Conservation (phyloP, 2,329 filamentous ascomycete genomes). For the Neonectria coccinea region DNA sequence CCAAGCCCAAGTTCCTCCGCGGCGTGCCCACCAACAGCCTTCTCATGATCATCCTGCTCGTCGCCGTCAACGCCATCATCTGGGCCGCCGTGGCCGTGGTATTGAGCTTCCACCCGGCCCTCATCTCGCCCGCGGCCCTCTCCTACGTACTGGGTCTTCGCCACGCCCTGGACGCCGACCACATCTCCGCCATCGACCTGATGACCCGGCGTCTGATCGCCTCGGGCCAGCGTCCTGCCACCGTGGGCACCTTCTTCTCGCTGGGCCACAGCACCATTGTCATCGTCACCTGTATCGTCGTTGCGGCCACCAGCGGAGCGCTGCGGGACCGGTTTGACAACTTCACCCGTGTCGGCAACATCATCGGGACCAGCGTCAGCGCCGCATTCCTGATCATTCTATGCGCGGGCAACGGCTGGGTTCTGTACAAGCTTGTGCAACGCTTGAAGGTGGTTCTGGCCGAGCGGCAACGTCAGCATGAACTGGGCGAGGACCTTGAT, state of each 20-base stretch:
- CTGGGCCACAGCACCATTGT: conserved; percentile 95
- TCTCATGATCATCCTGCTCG: conserved; percentile 63
- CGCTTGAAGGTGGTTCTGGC: conserved; percentile 73
- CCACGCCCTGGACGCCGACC: conserved; percentile 98
- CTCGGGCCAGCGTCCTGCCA: conserved; percentile 85
- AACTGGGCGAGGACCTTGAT: conserved; percentile 39
- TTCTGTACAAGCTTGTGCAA: conserved; percentile 80
- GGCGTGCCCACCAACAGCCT: conserved; percentile 53
- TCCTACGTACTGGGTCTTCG: conserved; percentile 90
- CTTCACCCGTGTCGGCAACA: conserved; percentile 84
- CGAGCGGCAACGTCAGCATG: conserved; percentile 38
- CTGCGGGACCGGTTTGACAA: conserved; percentile 83
- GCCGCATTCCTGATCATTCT: conserved; percentile 85
- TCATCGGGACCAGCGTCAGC: conserved; percentile 89
- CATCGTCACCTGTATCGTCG: conserved; percentile 87
- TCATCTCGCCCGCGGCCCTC: conserved; percentile 84
- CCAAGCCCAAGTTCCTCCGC: conserved; percentile 49
- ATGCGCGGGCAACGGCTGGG: conserved; percentile 86
- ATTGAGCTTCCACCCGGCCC: conserved; percentile 64
- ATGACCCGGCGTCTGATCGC: conserved; percentile 93
- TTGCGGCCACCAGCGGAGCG: conserved; percentile 89
- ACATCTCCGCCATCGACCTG: conserved; percentile 87
- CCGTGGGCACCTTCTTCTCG: conserved; percentile 94
- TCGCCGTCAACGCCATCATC: conserved; percentile 63
- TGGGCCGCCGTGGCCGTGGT: conserved; percentile 67